These are phyloP conservation scores for Phallus indusiatus DNA, from an alignment of 768 basidiomycete genomes.

Conservation along the genomic window DNA sequence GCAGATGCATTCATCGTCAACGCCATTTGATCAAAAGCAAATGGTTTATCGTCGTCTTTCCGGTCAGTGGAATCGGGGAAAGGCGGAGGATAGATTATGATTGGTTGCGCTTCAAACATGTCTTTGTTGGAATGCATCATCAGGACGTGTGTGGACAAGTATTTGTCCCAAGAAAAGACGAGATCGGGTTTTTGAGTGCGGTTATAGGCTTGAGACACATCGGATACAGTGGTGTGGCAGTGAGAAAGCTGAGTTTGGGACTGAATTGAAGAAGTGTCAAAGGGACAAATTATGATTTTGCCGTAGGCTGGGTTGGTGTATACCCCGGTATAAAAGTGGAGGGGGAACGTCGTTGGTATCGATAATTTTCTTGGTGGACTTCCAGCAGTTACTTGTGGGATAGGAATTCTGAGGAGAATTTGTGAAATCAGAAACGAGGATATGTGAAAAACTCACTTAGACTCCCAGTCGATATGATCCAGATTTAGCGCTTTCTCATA, in stretches of 20 bases:
- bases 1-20: neutral
- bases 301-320: constrained; percentile 31
- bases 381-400: neutral
- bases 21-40: neutral
- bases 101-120: neutral
- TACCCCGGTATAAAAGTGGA: constrained; percentile 25
- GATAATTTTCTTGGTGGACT: neutral
- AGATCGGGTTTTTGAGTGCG: neutral
- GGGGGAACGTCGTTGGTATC: neutral
- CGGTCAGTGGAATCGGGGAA: neutral
- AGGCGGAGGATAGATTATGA: neutral
- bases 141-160: neutral
- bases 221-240: neutral
- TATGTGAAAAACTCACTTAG: constrained; percentile 7
- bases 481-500: neutral
- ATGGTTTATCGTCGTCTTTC: neutral
- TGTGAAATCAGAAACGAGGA: too few species aligned
- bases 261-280: neutral
- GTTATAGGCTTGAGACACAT: neutral
- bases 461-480: constrained; percentile 7
- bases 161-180: neutral
- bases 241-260: too few species aligned
- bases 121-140: neutral
- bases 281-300: constrained; percentile 27
- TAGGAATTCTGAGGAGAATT: neutral